These are phyloP conservation scores for Fusarium citri DNA, from an alignment of 2,329 filamentous ascomycete species.

Conservation along the genomic window DNA sequence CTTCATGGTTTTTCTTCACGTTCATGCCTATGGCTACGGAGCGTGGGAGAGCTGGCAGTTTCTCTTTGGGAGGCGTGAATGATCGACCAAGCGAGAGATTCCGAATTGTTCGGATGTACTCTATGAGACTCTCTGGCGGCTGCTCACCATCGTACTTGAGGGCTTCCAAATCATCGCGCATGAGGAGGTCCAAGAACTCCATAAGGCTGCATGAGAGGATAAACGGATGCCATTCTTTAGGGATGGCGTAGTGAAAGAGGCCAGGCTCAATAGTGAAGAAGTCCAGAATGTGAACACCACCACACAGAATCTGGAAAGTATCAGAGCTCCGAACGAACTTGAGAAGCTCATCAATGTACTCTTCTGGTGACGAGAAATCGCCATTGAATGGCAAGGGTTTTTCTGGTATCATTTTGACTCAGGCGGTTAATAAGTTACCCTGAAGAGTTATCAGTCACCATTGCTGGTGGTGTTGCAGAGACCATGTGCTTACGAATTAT, in stretches of 20 bases:
- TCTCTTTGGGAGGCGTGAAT: slow-evolving; percentile 60
- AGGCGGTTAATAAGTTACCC: slow-evolving; percentile 30
- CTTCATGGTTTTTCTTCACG: slow-evolving; percentile 94
- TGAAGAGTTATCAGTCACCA: slow-evolving; percentile 22
- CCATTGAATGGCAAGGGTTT: slow-evolving; percentile 75
- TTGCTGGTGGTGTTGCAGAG: background rate
- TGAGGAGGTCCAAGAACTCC: slow-evolving; percentile 81
- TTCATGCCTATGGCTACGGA: slow-evolving; percentile 92
- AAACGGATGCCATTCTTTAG: slow-evolving; percentile 84
- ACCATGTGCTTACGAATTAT: slow-evolving; percentile 7
- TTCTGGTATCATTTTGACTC: slow-evolving; percentile 59
- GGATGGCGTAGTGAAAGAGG: slow-evolving; percentile 81
- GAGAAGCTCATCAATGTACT: slow-evolving; percentile 83
- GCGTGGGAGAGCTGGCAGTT: slow-evolving; percentile 70
- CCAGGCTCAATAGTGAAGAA: slow-evolving; percentile 90
- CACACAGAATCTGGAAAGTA: slow-evolving; percentile 88
- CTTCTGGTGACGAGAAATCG: slow-evolving; percentile 76
- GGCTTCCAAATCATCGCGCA: slow-evolving; percentile 76
- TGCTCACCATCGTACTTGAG: slow-evolving; percentile 44
- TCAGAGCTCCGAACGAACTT: slow-evolving; percentile 79
- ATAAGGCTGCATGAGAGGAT: slow-evolving; percentile 78
- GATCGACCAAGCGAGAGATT: slow-evolving; percentile 74
- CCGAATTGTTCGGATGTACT: slow-evolving; percentile 79
- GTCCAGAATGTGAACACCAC: slow-evolving; percentile 96
- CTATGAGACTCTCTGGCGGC: slow-evolving; percentile 69